Evolutionary conservation across 208 protist species (phyloP).

Genomic region (Jaenimonas drosophilae): DNA sequence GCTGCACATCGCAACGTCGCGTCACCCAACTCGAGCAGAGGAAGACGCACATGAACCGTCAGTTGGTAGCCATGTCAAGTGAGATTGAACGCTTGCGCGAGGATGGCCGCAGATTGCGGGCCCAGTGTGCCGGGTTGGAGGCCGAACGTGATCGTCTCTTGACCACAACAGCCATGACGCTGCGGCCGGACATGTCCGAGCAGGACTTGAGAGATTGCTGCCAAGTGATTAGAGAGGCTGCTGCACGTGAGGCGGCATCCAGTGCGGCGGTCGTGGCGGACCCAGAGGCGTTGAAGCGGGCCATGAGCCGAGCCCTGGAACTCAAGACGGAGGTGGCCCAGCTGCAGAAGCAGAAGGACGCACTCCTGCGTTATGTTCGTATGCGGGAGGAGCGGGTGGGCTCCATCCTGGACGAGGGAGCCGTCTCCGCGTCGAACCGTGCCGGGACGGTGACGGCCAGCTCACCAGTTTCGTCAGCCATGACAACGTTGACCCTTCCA

Average conservation of each 20-base stretch:
- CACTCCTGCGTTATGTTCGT: constrained; percentile 50
- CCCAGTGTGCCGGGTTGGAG: constrained; percentile 42
- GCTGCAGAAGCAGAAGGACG: constrained; percentile 64
- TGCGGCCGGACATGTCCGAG: constrained; percentile 14
- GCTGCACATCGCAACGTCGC: constrained; percentile 33
- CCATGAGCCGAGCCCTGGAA: constrained; percentile 43
- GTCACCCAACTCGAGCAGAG: constrained; percentile 41
- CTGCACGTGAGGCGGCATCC: constrained; percentile 32
- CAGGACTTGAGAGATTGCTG: constrained; percentile 32
- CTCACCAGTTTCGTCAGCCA: too few relatives aligned
- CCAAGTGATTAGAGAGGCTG: constrained; percentile 41
- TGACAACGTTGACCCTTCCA: too few relatives aligned
- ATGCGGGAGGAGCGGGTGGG: constrained; percentile 46
- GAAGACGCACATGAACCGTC: constrained; percentile 19
- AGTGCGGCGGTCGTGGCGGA: constrained; percentile 56
- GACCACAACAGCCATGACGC: constrained; percentile 12
- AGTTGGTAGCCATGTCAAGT: constrained; percentile 32
- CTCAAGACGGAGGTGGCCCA: constrained; percentile 64
- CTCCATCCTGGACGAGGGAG: constrained; percentile 38
- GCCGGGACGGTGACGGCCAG: too few relatives aligned
- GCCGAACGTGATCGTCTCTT: constrained; percentile 54
- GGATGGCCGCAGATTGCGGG: constrained; percentile 40
- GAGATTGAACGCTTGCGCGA: constrained; percentile 44
- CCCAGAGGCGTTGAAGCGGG: constrained; percentile 42
- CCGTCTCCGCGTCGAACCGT: constrained; percentile 4